A percentile compares a stretch with the other conserved stretches of the same genome.
These are phyloP conservation scores for Sporothrix mexicana DNA, from an alignment of 2,329 filamentous ascomycete genomes.

Conservation along the genomic window DNA sequence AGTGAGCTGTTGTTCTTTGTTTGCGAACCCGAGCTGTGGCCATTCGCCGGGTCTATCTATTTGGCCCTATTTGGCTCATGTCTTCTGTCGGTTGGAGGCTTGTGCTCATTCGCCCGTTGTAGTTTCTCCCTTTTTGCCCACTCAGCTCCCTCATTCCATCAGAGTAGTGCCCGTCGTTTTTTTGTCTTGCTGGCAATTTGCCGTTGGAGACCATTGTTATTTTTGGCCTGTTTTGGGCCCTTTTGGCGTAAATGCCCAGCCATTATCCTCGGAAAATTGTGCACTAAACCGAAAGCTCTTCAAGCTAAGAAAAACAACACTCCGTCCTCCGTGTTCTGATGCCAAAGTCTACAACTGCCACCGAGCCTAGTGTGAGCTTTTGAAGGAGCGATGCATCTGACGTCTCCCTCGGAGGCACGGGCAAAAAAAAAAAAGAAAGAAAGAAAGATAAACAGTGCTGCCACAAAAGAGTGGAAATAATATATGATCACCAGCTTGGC, in stretches of 20 bases:
- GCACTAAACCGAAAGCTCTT: background rate
- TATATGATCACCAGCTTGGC: background rate
- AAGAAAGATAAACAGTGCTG: too few relatives aligned
- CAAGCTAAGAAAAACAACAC: background rate
- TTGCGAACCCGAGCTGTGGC: background rate
- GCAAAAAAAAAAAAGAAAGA: background rate
- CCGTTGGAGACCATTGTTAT: background rate
- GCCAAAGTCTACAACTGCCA: background rate
- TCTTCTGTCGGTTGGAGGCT: too few relatives aligned
- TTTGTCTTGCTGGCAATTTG: background rate
- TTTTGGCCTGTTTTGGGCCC: background rate
- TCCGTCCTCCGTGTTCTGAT: background rate
- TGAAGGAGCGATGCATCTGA: constrained; percentile 5
- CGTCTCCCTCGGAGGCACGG: constrained; percentile 6
- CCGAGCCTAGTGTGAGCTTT: background rate
- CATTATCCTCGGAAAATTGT: background rate
- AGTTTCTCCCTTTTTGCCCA: constrained; percentile 10
- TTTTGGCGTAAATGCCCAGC: background rate
- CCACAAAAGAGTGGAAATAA: background rate
- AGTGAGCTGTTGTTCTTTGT: constrained; percentile 1
- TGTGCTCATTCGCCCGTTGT: too few relatives aligned
- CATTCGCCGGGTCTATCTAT: background rate
- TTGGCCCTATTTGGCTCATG: background rate
- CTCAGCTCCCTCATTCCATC: background rate
- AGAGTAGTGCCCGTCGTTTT: background rate